phyloP scores from a whole-genome alignment of 352 stramenopile genomes.

The Phytopythium kandeliae region DNA sequence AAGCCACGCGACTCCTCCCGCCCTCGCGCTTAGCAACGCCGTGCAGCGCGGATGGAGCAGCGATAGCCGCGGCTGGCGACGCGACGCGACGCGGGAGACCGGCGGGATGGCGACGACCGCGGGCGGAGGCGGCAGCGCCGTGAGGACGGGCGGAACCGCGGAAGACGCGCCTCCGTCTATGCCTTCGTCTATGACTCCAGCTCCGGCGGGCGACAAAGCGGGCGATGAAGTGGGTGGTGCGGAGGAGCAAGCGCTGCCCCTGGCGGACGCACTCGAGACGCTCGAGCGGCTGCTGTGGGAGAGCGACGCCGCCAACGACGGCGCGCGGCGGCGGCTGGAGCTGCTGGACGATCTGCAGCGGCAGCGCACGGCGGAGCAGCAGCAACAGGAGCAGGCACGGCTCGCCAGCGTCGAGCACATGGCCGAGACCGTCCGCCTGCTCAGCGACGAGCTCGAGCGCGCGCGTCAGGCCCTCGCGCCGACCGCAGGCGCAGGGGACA shows the following conservation, averaged over 20 bases:
- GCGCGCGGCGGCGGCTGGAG: conserved; percentile 5
- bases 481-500: no score
- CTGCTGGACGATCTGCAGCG: conserved; percentile 12
- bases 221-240: neutral
- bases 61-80: neutral
- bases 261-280: conserved; percentile 22
- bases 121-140: neutral
- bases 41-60: neutral
- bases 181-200: no score
- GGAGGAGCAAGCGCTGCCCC: neutral
- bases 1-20: no score
- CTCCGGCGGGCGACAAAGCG: neutral
- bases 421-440: conserved; percentile 19
- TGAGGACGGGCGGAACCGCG: neutral
- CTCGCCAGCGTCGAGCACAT: conserved; percentile 21
- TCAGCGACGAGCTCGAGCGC: conserved; percentile 15
- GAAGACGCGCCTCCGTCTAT: no score
- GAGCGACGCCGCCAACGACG: conserved; percentile 15
- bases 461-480: neutral
- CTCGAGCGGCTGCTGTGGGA: conserved; percentile 15
- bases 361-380: conserved; percentile 8
- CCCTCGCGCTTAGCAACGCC: no score
- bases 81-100: neutral
- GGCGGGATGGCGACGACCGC: neutral
- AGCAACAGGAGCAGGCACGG: conserved; percentile 16